Base-by-base conservation (phyloP, 306 rosid genomes). In the Cajanus cajan region DNA sequence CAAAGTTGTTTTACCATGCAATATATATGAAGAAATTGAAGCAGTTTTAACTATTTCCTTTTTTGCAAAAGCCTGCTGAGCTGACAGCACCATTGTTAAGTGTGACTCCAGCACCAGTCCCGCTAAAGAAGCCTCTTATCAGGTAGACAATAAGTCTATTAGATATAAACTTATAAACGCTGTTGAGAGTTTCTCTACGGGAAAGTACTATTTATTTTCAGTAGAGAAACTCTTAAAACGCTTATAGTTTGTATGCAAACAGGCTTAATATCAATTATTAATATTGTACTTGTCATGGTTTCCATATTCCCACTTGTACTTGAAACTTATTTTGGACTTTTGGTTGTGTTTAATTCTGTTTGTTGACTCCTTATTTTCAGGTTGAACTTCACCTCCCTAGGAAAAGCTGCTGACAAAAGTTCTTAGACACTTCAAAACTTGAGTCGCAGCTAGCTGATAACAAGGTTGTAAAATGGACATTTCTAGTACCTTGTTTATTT, bases 301-400 rank as follows among this genome's bases (percentile, higher is more conserved):
- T 39, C 15, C 87, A 28, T 80, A 9, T 66, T 48, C 19, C 43
- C 62, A 13, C 36, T 12, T 75, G 51, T 7, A 24, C 21, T 19
- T 0, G 24, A 7, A 18, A 16, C 21, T 72, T 54, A 18, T 25
- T 36, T 25, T 71, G 44, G 37, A 13, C 68, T 80, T 41, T 12
- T 25, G 25, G 67, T 58, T 14, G 54, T 82, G 71, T 65, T 63
- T 13, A 41, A 62, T 54, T 68, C 5, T 31, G 62, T 78, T 47
- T 58, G 22, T 75, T 55, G 14, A 47, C 6, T 48, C 40, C 52
- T 73, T 68, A 43, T 55, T 76, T 84, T 78, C 92, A 95, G 99
- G 96, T 73, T 95, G 80, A 93, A 84, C 83, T 89, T 95, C 84
- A 93, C 97, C 68, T 91, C 99, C 45, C 64, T 95, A 81, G 90